Conservation (phyloP, 352 stramenopile genomes). For the Halophytophthora polymorphica region DNA sequence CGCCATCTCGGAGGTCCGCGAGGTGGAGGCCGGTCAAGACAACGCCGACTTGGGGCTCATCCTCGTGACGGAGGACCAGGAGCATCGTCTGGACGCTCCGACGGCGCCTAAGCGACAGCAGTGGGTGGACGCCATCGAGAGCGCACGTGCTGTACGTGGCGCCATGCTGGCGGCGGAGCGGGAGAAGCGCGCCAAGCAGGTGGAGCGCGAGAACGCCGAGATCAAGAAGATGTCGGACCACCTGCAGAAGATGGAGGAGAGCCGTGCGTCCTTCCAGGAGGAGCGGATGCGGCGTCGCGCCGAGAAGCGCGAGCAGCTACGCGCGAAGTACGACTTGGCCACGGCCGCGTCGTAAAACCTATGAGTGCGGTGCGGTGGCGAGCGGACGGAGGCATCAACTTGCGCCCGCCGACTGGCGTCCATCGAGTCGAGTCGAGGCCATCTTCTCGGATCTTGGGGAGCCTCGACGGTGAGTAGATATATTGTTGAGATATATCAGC, state of each 20-base stretch:
- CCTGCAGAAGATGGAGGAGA: slow-evolving; percentile 49
- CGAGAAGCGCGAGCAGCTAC: slow-evolving; percentile 60
- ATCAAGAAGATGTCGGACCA: slow-evolving; percentile 50
- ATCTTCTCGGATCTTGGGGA: too few relatives aligned
- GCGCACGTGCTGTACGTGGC: slow-evolving; percentile 41
- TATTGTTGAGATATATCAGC: too few relatives aligned
- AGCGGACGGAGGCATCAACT: too few relatives aligned
- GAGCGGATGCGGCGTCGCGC: slow-evolving; percentile 54
- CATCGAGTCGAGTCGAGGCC: too few relatives aligned
- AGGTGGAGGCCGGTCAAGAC: slow-evolving; percentile 44
- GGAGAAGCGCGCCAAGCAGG: slow-evolving; percentile 51
- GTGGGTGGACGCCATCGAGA: slow-evolving; percentile 57
- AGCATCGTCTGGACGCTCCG: slow-evolving; percentile 59
- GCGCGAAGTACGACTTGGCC: slow-evolving; percentile 67
- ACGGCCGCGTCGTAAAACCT: slow-evolving; percentile 30
- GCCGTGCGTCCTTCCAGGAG: slow-evolving; percentile 65
- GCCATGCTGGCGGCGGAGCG: slow-evolving; percentile 41
- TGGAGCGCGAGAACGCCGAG: slow-evolving; percentile 60
- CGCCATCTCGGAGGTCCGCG: slow-evolving; percentile 49
- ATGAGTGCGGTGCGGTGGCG: slow-evolving; percentile 1
- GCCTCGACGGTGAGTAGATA: too few relatives aligned
- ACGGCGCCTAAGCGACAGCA: slow-evolving; percentile 45
- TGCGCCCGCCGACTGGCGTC: too few relatives aligned
- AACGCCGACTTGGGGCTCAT: slow-evolving; percentile 52
- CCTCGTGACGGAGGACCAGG: slow-evolving; percentile 39